These are phyloP conservation scores for Sclerospora graminicola DNA, from an alignment of 352 stramenopile genomes.

Conservation along the genomic window DNA sequence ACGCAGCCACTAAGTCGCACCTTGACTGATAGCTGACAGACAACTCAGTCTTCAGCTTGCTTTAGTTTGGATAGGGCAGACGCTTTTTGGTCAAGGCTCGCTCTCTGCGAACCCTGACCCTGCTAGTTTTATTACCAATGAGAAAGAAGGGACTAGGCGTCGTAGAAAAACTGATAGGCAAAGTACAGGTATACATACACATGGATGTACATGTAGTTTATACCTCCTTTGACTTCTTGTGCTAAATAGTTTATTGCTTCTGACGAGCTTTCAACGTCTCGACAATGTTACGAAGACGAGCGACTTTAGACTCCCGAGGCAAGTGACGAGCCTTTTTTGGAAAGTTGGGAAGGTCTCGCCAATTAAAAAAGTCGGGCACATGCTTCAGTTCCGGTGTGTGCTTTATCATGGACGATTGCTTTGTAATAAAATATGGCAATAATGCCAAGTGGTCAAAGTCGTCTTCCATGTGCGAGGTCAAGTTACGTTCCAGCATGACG, in stretches of 20 bases:
- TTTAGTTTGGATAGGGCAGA: too few relatives aligned
- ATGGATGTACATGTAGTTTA: too few relatives aligned
- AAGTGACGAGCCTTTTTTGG: slow-evolving; percentile 15
- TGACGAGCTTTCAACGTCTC: slow-evolving; percentile 22
- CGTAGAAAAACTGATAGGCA: neutral
- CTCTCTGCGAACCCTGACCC: slow-evolving; percentile 5
- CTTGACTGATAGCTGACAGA: too few relatives aligned
- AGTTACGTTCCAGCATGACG: slow-evolving; percentile 52
- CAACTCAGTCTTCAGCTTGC: slow-evolving; percentile 1
- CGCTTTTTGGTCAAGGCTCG: too few relatives aligned
- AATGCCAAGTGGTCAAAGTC: slow-evolving; percentile 50
- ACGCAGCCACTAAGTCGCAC: neutral
- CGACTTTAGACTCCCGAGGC: slow-evolving; percentile 6
- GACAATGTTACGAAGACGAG: slow-evolving; percentile 23
- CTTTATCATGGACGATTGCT: slow-evolving; percentile 19
- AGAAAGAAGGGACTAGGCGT: neutral
- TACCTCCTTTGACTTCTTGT: neutral
- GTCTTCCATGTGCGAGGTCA: slow-evolving; percentile 35
- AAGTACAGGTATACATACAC: neutral
- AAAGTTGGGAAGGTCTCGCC: slow-evolving; percentile 36
- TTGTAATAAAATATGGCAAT: slow-evolving; percentile 44
- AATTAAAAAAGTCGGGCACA: slow-evolving; percentile 37
- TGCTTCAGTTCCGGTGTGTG: slow-evolving; percentile 24
- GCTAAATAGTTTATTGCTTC: slow-evolving; percentile 14
- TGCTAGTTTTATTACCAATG: neutral